phyloP scores from a whole-genome alignment of 768 basidiomycete species.

The Kwoniella dejecticola region DNA sequence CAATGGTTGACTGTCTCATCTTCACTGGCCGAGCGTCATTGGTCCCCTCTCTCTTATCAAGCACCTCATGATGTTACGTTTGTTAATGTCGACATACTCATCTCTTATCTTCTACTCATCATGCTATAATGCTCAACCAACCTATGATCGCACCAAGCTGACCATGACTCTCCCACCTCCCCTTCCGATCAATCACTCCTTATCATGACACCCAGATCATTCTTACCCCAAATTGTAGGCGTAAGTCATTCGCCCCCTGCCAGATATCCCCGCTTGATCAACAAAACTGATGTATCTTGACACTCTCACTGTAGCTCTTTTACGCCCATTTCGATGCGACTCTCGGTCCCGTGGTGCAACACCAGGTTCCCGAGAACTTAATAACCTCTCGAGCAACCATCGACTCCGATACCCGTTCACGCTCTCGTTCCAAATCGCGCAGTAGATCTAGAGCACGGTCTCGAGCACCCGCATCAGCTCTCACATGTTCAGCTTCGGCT shows the following conservation, averaged over 20 bases:
- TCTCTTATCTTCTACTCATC: neutral
- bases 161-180: conserved; percentile 3
- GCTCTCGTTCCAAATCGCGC: neutral
- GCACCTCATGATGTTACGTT: too few species aligned
- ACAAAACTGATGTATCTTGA: neutral
- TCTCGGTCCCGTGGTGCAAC: conserved; percentile 84
- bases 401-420: conserved; percentile 20
- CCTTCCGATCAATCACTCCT: neutral
- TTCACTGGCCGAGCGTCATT: neutral
- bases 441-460: conserved; percentile 3
- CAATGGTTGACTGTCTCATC: neutral
- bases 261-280: neutral
- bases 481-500: neutral
- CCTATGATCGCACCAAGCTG: neutral
- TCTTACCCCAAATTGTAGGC: conserved; percentile 55
- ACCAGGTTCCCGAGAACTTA: conserved; percentile 90
- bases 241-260: conserved; percentile 31
- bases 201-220: conserved; percentile 52
- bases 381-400: conserved; percentile 60
- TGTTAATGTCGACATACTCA: neutral
- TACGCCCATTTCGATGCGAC: conserved; percentile 87
- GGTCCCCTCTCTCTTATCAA: too few species aligned
- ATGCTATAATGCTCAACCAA: neutral
- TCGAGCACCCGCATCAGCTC: conserved; percentile 3
- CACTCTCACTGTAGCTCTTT: conserved; percentile 67